Base-by-base conservation (phyloP, 73 alveolate genomes). In the Diophrys sp. region DNA sequence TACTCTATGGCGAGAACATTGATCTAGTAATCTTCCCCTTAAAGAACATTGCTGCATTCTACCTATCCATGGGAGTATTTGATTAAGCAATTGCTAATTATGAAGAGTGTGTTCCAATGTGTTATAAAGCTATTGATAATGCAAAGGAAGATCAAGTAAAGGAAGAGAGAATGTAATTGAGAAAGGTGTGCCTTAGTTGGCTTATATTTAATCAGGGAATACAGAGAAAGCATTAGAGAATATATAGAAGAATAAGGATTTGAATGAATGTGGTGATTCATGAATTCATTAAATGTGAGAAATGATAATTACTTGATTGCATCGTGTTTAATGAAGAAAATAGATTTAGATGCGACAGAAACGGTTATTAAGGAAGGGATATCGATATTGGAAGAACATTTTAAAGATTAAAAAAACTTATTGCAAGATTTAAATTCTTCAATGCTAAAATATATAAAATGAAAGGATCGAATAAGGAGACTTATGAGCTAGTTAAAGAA, bases 1-100 rank as follows among this genome's bases (percentile, higher is more conserved):
- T 31, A 28, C 68, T 71, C 2, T 71, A 71, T 27, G 79, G 79
- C 18, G 79, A 71, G 25, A 33, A 71, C 28, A 14, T 5, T 8
- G 31, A 30, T 11, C 1, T 29, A 11, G 23, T 71, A 14, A 30
- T 71, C 68, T 71, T 71, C 79, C 23, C 69, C 31, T 71, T 26
- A 34, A 71, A 71, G 69, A 71, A 71, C 68, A 32, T 2, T 8
- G 79, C 67, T 26, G 32, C 33, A 1, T 71, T 32, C 66, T 24
- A 31, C 29, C 68, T 71, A 2, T 31, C 69, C 27, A 14, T 71
- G 1, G 79, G 79, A 23, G 33, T 31, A 11, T 18, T 14, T 11
- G 25, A 71, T 31, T 1, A 34, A 18, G 79, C 79, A 1, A 33
- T 30, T 27, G 32, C 1, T 1, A 8, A 28, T 30, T 71, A 32